Percentiles rank a stretch among this genome's conserved stretches.
Conservation (phyloP, 345 rosid genomes). For the Linum lewisii region DNA sequence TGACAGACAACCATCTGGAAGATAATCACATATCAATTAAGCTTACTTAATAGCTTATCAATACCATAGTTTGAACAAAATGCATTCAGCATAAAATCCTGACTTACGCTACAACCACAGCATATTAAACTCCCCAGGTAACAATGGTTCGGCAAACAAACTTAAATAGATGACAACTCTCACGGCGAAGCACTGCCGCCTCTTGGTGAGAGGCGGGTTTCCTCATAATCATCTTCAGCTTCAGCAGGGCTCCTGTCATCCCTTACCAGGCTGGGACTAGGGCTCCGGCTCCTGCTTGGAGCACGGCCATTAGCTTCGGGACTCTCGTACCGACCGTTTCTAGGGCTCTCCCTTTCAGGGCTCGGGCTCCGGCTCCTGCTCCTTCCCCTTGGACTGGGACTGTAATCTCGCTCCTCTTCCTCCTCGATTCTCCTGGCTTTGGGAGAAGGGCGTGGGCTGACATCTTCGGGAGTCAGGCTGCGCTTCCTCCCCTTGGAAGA, state of each 20-base stretch:
- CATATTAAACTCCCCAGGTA: no score
- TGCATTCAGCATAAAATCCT: no score
- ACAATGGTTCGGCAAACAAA: no score
- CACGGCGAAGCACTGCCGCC: conserved; percentile 21
- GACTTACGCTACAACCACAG: no score
- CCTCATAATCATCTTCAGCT: conserved; percentile 34
- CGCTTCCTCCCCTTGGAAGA: conserved; percentile 47
- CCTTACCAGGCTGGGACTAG: conserved; percentile 34
- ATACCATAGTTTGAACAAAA: no score
- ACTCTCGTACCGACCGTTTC: background rate
- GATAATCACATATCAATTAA: no score
- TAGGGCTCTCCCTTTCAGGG: conserved; percentile 9
- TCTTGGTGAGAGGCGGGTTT: conserved; percentile 15
- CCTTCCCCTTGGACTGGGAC: conserved; percentile 23
- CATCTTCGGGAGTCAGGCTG: conserved; percentile 43
- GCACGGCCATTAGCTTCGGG: background rate
- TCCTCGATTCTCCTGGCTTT: conserved; percentile 17
- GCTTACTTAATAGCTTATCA: no score
- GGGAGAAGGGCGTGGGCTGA: conserved; percentile 23
- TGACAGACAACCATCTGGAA: no score
- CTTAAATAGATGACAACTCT: conserved; percentile 1
- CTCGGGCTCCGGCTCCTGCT: conserved; percentile 53
- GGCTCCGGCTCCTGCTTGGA: conserved; percentile 13
- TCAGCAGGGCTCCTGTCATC: conserved; percentile 36
- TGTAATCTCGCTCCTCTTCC: conserved; percentile 11